phyloP scores from a whole-genome alignment of 2,329 filamentous ascomycete species.

The Trichothecium roseum region DNA sequence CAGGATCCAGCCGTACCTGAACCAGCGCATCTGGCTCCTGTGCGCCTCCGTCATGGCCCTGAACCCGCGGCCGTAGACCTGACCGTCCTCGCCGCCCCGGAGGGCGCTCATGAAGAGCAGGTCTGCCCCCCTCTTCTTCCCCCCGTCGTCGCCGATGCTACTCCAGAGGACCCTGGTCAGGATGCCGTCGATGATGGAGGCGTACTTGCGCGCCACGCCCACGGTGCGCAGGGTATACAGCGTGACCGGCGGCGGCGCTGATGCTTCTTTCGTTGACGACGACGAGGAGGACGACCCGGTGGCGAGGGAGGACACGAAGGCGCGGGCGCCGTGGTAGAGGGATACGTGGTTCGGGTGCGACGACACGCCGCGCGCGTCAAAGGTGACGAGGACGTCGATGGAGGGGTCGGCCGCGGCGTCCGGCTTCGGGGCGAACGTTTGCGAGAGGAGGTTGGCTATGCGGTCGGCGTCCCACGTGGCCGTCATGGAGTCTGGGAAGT shows the following conservation, averaged over 20 bases:
- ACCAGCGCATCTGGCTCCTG: slow-evolving; percentile 97
- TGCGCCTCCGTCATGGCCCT: slow-evolving; percentile 84
- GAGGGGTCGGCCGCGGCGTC: slow-evolving; percentile 26
- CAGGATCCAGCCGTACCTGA: slow-evolving; percentile 89
- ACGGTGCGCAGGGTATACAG: slow-evolving; percentile 78
- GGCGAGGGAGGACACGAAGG: slow-evolving; percentile 60
- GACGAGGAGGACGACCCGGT: slow-evolving; percentile 51
- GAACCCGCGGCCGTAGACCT: slow-evolving; percentile 46
- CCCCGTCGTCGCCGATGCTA: slow-evolving; percentile 25
- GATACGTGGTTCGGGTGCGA: slow-evolving; percentile 90
- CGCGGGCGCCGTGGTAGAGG: slow-evolving; percentile 68
- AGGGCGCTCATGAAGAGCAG: slow-evolving; percentile 65
- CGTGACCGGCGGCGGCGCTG: slow-evolving; percentile 72
- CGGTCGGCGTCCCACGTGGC: slow-evolving; percentile 61
- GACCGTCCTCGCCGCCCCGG: slow-evolving; percentile 42
- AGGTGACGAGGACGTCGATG: slow-evolving; percentile 82
- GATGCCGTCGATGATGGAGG: slow-evolving; percentile 64
- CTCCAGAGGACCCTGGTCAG: slow-evolving; percentile 53
- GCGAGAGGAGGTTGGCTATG: slow-evolving; percentile 59
- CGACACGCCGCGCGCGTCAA: slow-evolving; percentile 74
- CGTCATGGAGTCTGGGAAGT: slow-evolving; percentile 88
- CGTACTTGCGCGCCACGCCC: slow-evolving; percentile 69
- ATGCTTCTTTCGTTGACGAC: too few relatives aligned
- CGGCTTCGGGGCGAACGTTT: slow-evolving; percentile 56
- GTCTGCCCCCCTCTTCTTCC: slow-evolving; percentile 21